Evolutionary conservation across 495 filamentous ascomycete species (phyloP).

Genomic region (Hyaloscypha bicolor): DNA sequence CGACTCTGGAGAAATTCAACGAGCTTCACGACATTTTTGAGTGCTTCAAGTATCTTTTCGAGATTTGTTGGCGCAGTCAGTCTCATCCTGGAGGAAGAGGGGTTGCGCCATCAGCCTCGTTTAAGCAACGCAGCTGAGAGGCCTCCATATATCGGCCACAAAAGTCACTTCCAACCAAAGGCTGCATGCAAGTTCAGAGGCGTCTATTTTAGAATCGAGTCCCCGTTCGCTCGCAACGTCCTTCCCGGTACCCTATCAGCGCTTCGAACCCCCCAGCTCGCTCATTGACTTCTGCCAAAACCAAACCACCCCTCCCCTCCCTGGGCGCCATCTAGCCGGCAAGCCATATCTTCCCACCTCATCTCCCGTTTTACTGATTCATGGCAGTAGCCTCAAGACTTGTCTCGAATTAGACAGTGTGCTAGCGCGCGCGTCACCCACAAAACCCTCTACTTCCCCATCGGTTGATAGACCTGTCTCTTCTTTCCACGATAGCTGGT

Average conservation of each 20-base stretch:
- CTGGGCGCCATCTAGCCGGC: constrained; percentile 5
- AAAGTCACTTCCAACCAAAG: background rate
- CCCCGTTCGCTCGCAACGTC: constrained; percentile 15
- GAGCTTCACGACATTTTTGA: background rate
- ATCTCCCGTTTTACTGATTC: constrained; percentile 24
- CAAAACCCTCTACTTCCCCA: constrained; percentile 49
- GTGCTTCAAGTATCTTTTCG: background rate
- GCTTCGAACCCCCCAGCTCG: constrained; percentile 2
- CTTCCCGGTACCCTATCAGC: constrained; percentile 23
- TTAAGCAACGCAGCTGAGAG: background rate
- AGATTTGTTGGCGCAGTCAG: background rate
- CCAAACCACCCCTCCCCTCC: constrained; percentile 10
- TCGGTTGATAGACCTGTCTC: constrained; percentile 24
- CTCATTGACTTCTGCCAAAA: constrained; percentile 16
- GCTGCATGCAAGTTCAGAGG: constrained; percentile 1
- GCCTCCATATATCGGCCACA: background rate
- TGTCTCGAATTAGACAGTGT: constrained; percentile 33
- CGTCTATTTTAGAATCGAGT: constrained; percentile 8
- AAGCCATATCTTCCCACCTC: constrained; percentile 28
- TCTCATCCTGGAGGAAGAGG: background rate
- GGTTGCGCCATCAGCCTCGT: background rate
- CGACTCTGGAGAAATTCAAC: background rate
- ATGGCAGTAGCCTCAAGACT: constrained; percentile 29
- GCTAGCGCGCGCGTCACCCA: constrained; percentile 45
- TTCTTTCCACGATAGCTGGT: constrained; percentile 12